Conservation (phyloP, 345 rosid genomes). For the Corchorus capsularis region DNA sequence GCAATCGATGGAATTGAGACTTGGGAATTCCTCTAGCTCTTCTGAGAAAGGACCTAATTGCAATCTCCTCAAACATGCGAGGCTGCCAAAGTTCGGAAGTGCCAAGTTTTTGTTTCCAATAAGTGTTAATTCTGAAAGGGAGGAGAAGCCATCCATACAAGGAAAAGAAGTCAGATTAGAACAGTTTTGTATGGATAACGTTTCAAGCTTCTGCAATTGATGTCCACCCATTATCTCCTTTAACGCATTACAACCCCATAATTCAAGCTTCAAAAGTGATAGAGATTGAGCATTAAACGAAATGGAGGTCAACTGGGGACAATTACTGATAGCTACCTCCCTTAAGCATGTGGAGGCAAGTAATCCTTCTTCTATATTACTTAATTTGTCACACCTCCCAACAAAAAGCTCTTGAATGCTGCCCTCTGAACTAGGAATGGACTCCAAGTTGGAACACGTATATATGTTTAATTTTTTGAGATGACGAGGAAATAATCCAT, state of each 20-base stretch:
- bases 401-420: not conserved
- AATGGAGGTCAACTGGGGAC: not conserved
- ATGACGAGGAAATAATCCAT: no score
- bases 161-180: not conserved
- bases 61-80: not conserved
- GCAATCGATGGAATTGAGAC: not conserved
- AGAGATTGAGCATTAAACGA: not conserved
- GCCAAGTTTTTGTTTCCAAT: not conserved
- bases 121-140: not conserved
- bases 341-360: no score
- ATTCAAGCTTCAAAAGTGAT: not conserved
- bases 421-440: not conserved
- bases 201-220: not conserved
- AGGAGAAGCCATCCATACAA: not conserved
- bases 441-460: no score
- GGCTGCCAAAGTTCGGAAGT: not conserved
- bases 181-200: not conserved
- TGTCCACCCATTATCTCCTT: not conserved
- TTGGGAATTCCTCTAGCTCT: slow-evolving; percentile 13
- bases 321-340: not conserved
- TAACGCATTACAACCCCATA: not conserved
- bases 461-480: no score
- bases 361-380: not conserved
- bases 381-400: not conserved
- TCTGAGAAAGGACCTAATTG: not conserved